Evolutionary conservation across 2,329 filamentous ascomycete species (phyloP), one percentile per base, ranked within the genome.

Genomic region (Aspergillus thermomutatus): DNA sequence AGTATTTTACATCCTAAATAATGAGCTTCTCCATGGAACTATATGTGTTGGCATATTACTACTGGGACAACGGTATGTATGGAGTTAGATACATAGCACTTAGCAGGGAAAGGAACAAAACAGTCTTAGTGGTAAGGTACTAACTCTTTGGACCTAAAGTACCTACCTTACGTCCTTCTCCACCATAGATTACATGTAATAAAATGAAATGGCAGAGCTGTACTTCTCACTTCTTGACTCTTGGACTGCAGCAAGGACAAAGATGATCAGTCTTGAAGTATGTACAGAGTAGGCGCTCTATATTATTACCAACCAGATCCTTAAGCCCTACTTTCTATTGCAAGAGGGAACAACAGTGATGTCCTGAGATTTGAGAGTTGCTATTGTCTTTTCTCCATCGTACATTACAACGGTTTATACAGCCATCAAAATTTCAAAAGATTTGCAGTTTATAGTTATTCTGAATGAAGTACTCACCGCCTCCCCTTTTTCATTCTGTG

Each of bases 401-500:
- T 7, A 14, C 31, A 37, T 37, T 37, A 17, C 31, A 6, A 2
- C 17, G 5, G 31, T 17, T 14, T 37, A 37, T 37, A 4, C 5
- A 37, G 31, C 11, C 5, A 17, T 7, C 14, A 5, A 17, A 37
- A 37, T 17, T 37, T 17, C 31, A 37, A 37, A 5, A 7, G 6
- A 37, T 37, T 37, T 37, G 14, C 14, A 37, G 2, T 37, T 17
- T 7, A 14, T 1, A 6, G 14, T 17, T 17, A 37, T 3, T 7
- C 7, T 37, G 31, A 37, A 3, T 3, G 14, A 17, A 7, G 7
- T 37, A 17, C 48, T 61, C 60, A 64, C 62, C 62, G 62, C 62
- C 58, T 64, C 48, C 56, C 49, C n/a, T 46, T 50, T 60, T 45
- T 50, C 28, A 50, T 51, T 46, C 8, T 21, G 46, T 49, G 37